Conservation (phyloP, 352 stramenopile genomes). For the Sclerospora graminicola region DNA sequence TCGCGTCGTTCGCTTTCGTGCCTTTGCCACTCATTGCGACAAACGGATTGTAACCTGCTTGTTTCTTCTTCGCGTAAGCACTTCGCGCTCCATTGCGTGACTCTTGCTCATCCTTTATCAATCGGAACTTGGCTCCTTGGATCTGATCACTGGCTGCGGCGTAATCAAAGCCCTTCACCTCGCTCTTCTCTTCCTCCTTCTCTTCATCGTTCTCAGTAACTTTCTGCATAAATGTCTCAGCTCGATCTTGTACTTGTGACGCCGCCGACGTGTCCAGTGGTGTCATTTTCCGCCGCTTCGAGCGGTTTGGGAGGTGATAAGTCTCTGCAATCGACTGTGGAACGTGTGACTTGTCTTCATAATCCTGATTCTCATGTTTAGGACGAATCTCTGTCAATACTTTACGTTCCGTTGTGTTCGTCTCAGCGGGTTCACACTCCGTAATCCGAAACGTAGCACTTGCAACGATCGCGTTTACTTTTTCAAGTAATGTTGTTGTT, state of each 20-base stretch:
- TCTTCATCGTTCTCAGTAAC: constrained; percentile 9
- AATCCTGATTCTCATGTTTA: constrained; percentile 2
- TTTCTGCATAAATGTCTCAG: constrained; percentile 43
- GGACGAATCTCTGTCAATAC: constrained; percentile 1
- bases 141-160: constrained; percentile 32
- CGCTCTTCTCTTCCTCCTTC: constrained; percentile 3
- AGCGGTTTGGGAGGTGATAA: constrained; percentile 58
- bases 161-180: constrained; percentile 48
- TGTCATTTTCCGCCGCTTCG: constrained; percentile 50
- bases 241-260: constrained; percentile 27
- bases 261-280: constrained; percentile 19
- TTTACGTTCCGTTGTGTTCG: not conserved
- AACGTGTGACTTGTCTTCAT: constrained; percentile 14
- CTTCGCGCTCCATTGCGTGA: constrained; percentile 1
- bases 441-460: constrained; percentile 44
- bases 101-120: constrained; percentile 27
- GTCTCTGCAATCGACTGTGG: constrained; percentile 70
- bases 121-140: constrained; percentile 33
- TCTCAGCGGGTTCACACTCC: constrained; percentile 25
- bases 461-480: constrained; percentile 51
- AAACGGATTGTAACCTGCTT: constrained; percentile 67
- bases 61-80: constrained; percentile 31
- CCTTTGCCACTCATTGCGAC: constrained; percentile 38
- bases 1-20: constrained; percentile 15
- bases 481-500: constrained; percentile 23